A percentile compares a stretch with the other conserved stretches of the same genome.
These are phyloP conservation scores for Cymbidium sinense DNA, from an alignment of 106 monocot species.

Conservation along the genomic window DNA sequence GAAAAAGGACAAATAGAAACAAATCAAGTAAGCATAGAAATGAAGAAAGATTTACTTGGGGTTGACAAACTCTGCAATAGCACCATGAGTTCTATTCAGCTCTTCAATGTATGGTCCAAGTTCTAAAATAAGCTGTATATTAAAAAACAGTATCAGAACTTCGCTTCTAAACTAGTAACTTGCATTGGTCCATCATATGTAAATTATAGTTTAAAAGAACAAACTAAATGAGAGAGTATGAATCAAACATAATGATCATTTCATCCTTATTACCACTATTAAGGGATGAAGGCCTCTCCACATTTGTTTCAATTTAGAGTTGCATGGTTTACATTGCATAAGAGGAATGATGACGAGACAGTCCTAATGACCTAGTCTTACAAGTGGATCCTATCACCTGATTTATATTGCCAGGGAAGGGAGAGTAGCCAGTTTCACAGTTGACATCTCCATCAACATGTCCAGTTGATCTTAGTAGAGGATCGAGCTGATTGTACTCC, in stretches of 20 bases:
- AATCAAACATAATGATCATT: background rate
- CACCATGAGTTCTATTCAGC: conserved; percentile 71
- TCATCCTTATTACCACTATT: background rate
- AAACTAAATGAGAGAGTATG: background rate
- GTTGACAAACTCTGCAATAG: conserved; percentile 95
- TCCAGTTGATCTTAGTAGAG: conserved; percentile 83
- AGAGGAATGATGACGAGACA: background rate
- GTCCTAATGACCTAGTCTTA: background rate
- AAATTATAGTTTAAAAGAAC: background rate
- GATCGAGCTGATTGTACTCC: conserved; percentile 99
- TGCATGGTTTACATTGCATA: background rate
- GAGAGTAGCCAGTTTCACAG: conserved; percentile 91
- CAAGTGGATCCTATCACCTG: conserved; percentile 39
- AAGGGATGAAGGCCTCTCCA: background rate
- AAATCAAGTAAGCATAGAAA: background rate
- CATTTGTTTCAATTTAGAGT: background rate
- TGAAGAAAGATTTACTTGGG: conserved; percentile 58
- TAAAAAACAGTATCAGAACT: conserved; percentile 4
- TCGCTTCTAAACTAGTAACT: background rate
- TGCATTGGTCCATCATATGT: background rate
- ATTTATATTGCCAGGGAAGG: conserved; percentile 95
- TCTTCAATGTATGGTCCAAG: conserved; percentile 81
- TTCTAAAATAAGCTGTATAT: conserved; percentile 81
- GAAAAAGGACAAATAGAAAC: background rate
- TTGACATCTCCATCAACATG: conserved; percentile 90